phyloP scores from a whole-genome alignment of 352 stramenopile genomes.

The Phytophthora brassicae region DNA sequence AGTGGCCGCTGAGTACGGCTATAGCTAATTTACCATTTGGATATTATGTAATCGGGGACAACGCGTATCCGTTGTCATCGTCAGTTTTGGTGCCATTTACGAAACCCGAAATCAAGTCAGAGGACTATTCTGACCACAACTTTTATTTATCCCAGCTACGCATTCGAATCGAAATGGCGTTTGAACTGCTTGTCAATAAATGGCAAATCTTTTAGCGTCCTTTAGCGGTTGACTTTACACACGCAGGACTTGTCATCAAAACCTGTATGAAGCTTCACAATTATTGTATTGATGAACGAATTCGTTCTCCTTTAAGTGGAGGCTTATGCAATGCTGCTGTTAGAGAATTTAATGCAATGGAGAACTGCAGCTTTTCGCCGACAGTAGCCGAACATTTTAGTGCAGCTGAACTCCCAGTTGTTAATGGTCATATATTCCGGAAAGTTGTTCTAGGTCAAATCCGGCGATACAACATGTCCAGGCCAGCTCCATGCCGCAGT shows the following conservation, averaged over 20 bases:
- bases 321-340: not conserved
- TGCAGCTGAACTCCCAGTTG: not conserved
- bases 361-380: not conserved
- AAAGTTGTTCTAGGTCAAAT: not conserved
- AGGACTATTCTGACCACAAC: conserved; percentile 7
- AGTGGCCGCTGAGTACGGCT: not conserved
- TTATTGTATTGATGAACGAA: conserved; percentile 1
- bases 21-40: not conserved
- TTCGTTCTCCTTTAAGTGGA: not conserved
- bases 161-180: conserved; percentile 9
- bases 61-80: not conserved
- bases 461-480: not conserved
- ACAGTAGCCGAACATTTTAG: not conserved
- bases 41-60: conserved; percentile 2
- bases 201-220: conserved; percentile 3
- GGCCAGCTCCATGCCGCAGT: not conserved
- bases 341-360: not conserved
- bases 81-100: not conserved
- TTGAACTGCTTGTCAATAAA: conserved; percentile 13
- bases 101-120: conserved; percentile 2
- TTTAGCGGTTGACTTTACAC: not conserved
- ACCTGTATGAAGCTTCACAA: conserved; percentile 13
- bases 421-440: conserved; percentile 2
- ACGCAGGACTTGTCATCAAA: conserved; percentile 3
- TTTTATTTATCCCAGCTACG: not conserved